These are phyloP conservation scores for Amanita fuliginea DNA, from an alignment of 768 basidiomycete genomes.

Conservation along the genomic window DNA sequence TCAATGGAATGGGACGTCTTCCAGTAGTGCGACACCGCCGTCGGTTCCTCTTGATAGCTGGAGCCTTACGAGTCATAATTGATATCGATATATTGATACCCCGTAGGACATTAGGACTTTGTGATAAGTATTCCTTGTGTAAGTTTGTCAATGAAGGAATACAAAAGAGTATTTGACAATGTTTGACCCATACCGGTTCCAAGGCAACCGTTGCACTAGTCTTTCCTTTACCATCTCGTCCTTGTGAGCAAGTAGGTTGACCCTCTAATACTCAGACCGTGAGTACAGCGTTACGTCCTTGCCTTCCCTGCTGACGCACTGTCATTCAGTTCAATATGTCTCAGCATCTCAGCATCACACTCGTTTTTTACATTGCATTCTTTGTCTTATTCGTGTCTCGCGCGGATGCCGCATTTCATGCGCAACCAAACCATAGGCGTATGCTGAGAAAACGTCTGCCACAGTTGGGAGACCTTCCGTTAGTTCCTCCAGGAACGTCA, in stretches of 20 bases:
- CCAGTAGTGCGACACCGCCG: slow-evolving; percentile 56
- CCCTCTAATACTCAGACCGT: background rate
- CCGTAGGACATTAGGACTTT: background rate
- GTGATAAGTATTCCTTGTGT: slow-evolving; percentile 10
- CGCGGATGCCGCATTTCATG: slow-evolving; percentile 34
- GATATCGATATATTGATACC: slow-evolving; percentile 12
- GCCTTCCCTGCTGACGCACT: background rate
- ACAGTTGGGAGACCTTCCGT: slow-evolving; percentile 2
- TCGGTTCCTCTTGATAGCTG: slow-evolving; percentile 64
- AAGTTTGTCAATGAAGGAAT: background rate
- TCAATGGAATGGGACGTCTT: slow-evolving; percentile 71
- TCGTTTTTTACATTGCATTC: slow-evolving; percentile 52
- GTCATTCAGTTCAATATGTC: slow-evolving; percentile 19
- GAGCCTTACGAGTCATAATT: slow-evolving; percentile 72
- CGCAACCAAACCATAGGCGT: slow-evolving; percentile 47
- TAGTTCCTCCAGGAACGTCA: background rate
- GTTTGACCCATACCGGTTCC: background rate
- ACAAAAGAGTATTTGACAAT: background rate
- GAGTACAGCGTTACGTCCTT: background rate
- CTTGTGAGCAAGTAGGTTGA: slow-evolving; percentile 4
- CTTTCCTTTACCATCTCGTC: slow-evolving; percentile 2
- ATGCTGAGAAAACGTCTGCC: slow-evolving; percentile 58
- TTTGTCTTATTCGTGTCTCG: slow-evolving; percentile 36
- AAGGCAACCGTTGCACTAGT: slow-evolving; percentile 1
- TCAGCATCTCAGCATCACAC: slow-evolving; percentile 40